Base-by-base conservation (phyloP, 108 stramenopile genomes). In the Schizochytrium sp. region DNA sequence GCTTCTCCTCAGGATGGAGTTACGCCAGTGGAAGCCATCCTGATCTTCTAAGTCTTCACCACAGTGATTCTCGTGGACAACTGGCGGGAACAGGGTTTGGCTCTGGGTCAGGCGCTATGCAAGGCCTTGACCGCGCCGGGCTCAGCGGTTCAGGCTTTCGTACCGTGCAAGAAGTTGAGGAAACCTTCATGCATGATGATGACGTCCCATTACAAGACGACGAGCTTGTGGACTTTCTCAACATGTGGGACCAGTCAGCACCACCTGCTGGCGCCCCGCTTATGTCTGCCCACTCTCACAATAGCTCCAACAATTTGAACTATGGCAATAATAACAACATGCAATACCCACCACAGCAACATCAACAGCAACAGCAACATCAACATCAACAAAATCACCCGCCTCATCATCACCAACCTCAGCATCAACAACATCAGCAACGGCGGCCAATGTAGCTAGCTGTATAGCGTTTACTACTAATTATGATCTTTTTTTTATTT, bases 221-320 rank as follows among this genome's bases (percentile, higher is more conserved):
- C 28, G 76, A 83, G 53, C 53, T 83, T 49, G 76, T 83, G 50
- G 76, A 83, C 2, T 83, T 83, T 42, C 53, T 83, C 50, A 55
- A 83, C 76, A 83, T 83, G 76, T 83, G 76, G 76, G 76, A 83
- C 15, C 76, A 83, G 76, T 55, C 50, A 8, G 64, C 64, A 44
- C 64, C 64, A 44, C 64, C 64, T 7, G 42, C 40, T 38, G 5
- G 44, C 5, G 12, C 64, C 64, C 2, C 42, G 12, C 19, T 8
- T 69, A 44, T 38, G 42, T 38, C 64, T 8, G 7, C 64, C 42
- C 64, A 69, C 19, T 12, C 64, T 38, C 12, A 15, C 28, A 38
- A 69, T 44, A 8, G 0, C 1, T n/a, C 17, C 19, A 12, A 15
- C 3, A 38, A 69, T 44, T 44, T 44, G 64, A 38, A 69, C 44